Evolutionary conservation across 352 stramenopile genomes (phyloP).

Genomic region (Phytophthora macrochlamydospora): DNA sequence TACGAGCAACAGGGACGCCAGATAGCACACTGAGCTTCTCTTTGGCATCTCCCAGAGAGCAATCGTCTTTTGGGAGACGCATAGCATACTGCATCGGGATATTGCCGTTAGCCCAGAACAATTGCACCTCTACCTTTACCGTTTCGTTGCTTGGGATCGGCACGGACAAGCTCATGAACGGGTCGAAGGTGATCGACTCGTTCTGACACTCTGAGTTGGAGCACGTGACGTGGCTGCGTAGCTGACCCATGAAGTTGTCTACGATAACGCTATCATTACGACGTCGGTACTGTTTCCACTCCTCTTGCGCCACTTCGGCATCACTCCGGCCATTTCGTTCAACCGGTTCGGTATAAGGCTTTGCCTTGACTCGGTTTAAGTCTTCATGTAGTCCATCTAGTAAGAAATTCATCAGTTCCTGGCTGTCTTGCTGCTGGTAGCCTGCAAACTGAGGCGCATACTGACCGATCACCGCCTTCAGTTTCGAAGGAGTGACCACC

Average conservation of each 20-base stretch:
- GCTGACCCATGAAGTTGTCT: slow-evolving; percentile 90
- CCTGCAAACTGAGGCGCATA: slow-evolving; percentile 90
- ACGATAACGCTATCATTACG: slow-evolving; percentile 93
- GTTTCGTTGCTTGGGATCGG: slow-evolving; percentile 82
- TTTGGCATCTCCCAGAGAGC: slow-evolving; percentile 63
- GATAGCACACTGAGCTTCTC: slow-evolving; percentile 58
- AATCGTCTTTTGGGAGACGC: slow-evolving; percentile 53
- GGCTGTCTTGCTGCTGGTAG: slow-evolving; percentile 91
- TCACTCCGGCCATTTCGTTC: slow-evolving; percentile 77
- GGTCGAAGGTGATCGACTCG: slow-evolving; percentile 89
- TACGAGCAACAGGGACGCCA: slow-evolving; percentile 40
- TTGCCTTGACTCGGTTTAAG: slow-evolving; percentile 85
- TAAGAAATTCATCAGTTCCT: slow-evolving; percentile 93
- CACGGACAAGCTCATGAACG: slow-evolving; percentile 90
- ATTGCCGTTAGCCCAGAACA: slow-evolving; percentile 74
- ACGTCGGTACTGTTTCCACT: slow-evolving; percentile 86
- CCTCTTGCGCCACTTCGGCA: slow-evolving; percentile 69
- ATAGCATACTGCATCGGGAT: slow-evolving; percentile 83
- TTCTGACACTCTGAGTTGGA: slow-evolving; percentile 73
- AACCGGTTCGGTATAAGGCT: slow-evolving; percentile 79
- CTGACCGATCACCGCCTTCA: slow-evolving; percentile 88
- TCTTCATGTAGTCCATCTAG: slow-evolving; percentile 93
- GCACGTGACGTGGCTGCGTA: slow-evolving; percentile 89
- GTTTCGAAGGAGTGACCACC: slow-evolving; percentile 69
- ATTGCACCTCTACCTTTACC: slow-evolving; percentile 56